phyloP scores from a whole-genome alignment of 2,329 filamentous ascomycete species.

The Fusarium irregulare region DNA sequence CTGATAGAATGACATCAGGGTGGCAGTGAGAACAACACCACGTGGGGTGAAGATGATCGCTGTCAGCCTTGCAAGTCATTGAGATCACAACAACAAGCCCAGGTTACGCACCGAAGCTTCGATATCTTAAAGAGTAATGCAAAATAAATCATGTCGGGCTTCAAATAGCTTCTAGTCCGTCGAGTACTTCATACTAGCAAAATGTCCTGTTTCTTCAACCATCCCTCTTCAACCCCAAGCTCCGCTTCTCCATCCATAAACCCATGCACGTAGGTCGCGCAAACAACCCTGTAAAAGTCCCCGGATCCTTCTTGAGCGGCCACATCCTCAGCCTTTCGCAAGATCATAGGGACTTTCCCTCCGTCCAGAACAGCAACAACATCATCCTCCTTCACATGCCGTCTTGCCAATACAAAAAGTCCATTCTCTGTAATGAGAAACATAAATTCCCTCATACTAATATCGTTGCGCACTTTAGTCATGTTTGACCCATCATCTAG shows the following conservation, averaged over 20 bases:
- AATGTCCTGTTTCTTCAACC: constrained; percentile 13
- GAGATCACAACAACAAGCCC: no score
- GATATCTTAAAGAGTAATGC: no score
- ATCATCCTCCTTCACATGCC: constrained; percentile 4
- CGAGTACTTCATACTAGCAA: neutral
- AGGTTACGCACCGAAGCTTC: no score
- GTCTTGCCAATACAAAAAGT: constrained; percentile 2
- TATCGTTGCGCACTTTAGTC: neutral
- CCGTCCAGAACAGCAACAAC: constrained; percentile 22
- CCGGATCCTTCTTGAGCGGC: rapidly evolving
- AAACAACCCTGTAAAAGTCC: constrained; percentile 4
- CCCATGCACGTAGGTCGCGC: constrained; percentile 23
- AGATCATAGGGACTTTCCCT: constrained; percentile 16
- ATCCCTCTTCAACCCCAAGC: neutral
- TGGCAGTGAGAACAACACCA: no score
- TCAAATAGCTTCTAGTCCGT: neutral
- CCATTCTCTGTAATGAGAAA: constrained; percentile 12
- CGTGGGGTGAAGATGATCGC: no score
- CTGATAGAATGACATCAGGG: no score
- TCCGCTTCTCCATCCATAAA: constrained; percentile 30
- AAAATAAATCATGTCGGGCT: no score
- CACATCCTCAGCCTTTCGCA: neutral
- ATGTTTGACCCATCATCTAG: no score
- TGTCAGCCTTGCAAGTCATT: no score
- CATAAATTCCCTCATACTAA: neutral